A percentile compares a stretch with the other conserved stretches of the same genome.
These are phyloP conservation scores for Mycena vulgaris DNA, from an alignment of 768 basidiomycete genomes.

Conservation along the genomic window DNA sequence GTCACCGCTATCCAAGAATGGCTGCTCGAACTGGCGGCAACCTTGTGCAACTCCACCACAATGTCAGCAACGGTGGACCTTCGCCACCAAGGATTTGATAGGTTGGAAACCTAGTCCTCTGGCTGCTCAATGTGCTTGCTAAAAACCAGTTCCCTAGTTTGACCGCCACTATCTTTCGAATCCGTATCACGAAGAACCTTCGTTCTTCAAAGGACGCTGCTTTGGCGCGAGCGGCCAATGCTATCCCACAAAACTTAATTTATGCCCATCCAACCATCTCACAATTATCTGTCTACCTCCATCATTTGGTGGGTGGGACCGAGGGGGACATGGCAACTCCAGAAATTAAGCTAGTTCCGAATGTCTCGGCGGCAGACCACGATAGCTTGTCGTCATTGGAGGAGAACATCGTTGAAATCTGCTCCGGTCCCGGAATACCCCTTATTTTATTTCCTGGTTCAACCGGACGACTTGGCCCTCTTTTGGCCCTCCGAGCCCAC, in stretches of 20 bases:
- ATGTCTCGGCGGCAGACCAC: too few species aligned
- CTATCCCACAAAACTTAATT: slow-evolving; percentile 1
- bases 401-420: too few species aligned
- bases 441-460: too few species aligned
- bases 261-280: slow-evolving; percentile 8
- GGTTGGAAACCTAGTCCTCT: background rate
- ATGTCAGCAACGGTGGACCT: slow-evolving; percentile 6
- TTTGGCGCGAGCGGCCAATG: background rate
- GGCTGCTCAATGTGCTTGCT: background rate
- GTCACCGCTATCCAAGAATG: background rate
- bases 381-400: too few species aligned
- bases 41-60: background rate
- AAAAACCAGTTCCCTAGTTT: slow-evolving; percentile 37
- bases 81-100: slow-evolving; percentile 26
- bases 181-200: slow-evolving; percentile 4
- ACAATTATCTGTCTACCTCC: slow-evolving; percentile 32
- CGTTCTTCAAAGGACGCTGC: background rate
- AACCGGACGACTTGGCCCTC: too few species aligned
- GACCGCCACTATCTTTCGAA: slow-evolving; percentile 47
- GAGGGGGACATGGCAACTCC: too few species aligned
- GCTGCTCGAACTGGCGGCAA: slow-evolving; percentile 6
- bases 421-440: too few species aligned
- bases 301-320: too few species aligned
- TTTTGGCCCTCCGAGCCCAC: too few species aligned
- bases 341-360: too few species aligned